phyloP scores from a whole-genome alignment of 2,329 filamentous ascomycete species.

The Coccinonectria pachysandricola region DNA sequence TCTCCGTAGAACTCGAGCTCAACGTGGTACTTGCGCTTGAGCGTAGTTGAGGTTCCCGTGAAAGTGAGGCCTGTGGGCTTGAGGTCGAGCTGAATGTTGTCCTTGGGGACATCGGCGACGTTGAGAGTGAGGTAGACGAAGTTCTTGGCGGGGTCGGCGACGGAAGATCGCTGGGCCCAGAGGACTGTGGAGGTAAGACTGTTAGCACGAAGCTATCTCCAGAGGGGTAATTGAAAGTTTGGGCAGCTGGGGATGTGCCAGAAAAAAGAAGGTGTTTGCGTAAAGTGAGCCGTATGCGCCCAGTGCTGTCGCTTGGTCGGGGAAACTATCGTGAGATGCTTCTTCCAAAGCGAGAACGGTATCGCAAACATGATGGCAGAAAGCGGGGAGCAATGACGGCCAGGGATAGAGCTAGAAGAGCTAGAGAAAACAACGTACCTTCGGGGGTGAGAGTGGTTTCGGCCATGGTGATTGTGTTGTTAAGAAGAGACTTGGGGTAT shows the following conservation, averaged over 20 bases:
- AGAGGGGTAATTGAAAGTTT: slow-evolving; percentile 1
- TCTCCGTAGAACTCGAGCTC: slow-evolving; percentile 82
- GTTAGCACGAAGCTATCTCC: too few species aligned
- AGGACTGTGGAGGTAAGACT: slow-evolving; percentile 60
- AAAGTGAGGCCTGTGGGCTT: slow-evolving; percentile 70
- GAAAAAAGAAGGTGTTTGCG: too few species aligned
- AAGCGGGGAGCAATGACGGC: slow-evolving; percentile 2
- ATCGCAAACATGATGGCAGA: slow-evolving; percentile 1
- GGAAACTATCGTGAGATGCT: too few species aligned
- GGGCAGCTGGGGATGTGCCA: too few species aligned
- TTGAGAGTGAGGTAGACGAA: slow-evolving; percentile 88
- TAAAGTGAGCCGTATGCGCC: too few species aligned
- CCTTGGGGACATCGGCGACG: slow-evolving; percentile 71
- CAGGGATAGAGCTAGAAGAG: slow-evolving; percentile 4
- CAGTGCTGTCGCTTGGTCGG: too few species aligned
- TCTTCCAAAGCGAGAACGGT: too few species aligned
- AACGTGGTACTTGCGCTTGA: slow-evolving; percentile 80
- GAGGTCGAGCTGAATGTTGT: slow-evolving; percentile 72
- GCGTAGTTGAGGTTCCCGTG: slow-evolving; percentile 69
- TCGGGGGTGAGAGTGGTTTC: slow-evolving; percentile 24
- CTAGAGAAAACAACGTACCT: slow-evolving; percentile 22
- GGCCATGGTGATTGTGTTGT: slow-evolving; percentile 13
- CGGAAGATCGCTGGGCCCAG: slow-evolving; percentile 94
- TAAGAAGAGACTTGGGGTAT: slow-evolving; percentile 12
- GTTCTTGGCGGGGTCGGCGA: slow-evolving; percentile 74